Percentiles rank a stretch among this genome's conserved stretches.
Evolutionary conservation across 805 yeast genomes (phyloP).

Genomic region (Isabelozyma heimii): DNA sequence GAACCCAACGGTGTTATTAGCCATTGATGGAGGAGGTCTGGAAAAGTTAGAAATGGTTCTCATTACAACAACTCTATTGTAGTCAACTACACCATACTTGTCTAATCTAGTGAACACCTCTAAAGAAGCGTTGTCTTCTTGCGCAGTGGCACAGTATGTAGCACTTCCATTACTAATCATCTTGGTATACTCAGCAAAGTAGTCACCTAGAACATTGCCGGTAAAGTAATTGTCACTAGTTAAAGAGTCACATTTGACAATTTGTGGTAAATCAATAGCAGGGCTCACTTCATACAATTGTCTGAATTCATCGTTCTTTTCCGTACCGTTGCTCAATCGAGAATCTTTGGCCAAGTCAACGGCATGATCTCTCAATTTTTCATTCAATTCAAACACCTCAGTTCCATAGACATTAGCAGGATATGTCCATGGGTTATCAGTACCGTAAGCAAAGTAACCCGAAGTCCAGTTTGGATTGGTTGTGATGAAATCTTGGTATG

Average conservation of each 20-base stretch:
- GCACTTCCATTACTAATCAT: slow-evolving; percentile 59
- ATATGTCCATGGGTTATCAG: slow-evolving; percentile 46
- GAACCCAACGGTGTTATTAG: slow-evolving; percentile 46
- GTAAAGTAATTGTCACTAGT: slow-evolving; percentile 62
- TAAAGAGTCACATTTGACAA: slow-evolving; percentile 54
- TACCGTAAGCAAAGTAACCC: slow-evolving; percentile 58
- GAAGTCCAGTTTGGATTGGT: slow-evolving; percentile 50
- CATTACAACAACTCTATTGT: slow-evolving; percentile 54
- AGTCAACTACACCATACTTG: slow-evolving; percentile 54
- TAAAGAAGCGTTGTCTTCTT: slow-evolving; percentile 68
- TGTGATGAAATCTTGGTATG: slow-evolving; percentile 40
- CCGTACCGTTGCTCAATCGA: slow-evolving; percentile 44
- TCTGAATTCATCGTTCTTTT: slow-evolving; percentile 44
- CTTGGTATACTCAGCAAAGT: slow-evolving; percentile 46
- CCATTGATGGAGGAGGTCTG: slow-evolving; percentile 47
- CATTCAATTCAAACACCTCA: slow-evolving; percentile 64
- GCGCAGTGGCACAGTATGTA: slow-evolving; percentile 59
- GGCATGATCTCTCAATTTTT: slow-evolving; percentile 56
- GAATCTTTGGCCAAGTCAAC: slow-evolving; percentile 46
- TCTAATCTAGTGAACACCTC: slow-evolving; percentile 57
- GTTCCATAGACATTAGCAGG: slow-evolving; percentile 60
- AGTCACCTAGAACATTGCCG: slow-evolving; percentile 50
- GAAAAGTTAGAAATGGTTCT: slow-evolving; percentile 62
- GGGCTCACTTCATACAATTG: slow-evolving; percentile 47
- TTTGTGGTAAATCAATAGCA: slow-evolving; percentile 47